phyloP scores from a whole-genome alignment of 441 rosid genomes.

The Theobroma grandiflorum region DNA sequence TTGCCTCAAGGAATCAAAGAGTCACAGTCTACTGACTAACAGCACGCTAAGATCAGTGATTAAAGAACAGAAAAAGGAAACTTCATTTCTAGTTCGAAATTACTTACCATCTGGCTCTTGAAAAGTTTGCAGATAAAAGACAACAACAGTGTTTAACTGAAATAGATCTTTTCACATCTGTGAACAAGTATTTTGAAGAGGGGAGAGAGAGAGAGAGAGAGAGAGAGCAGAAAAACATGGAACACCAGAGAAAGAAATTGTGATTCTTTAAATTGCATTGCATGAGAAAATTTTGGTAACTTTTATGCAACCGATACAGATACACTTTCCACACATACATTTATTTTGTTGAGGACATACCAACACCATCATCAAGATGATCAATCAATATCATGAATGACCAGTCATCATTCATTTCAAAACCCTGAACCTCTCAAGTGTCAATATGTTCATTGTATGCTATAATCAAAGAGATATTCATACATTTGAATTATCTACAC shows the following conservation, averaged over 20 bases:
- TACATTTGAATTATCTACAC: neutral
- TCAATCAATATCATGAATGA: neutral
- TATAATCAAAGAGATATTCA: conserved; percentile 15
- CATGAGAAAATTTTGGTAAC: neutral
- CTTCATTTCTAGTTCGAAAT: neutral
- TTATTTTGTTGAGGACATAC: conserved; percentile 13
- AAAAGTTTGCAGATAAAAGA: neutral
- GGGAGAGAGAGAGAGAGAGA: neutral
- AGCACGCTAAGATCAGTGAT: neutral
- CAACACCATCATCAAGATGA: conserved; percentile 11
- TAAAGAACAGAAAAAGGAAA: neutral
- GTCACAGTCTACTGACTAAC: neutral
- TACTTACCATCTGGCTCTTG: neutral
- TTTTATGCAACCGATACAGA: conserved; percentile 25
- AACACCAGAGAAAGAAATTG: neutral
- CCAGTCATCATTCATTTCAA: neutral
- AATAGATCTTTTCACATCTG: neutral
- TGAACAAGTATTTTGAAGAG: neutral
- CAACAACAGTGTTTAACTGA: neutral
- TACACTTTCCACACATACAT: conserved; percentile 10
- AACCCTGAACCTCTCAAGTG: neutral
- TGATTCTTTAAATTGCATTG: neutral
- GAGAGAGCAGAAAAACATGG: neutral
- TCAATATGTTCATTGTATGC: neutral
- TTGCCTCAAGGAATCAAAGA: neutral